Base-by-base conservation (phyloP, 495 filamentous ascomycete genomes). In the Physcia stellaris region DNA sequence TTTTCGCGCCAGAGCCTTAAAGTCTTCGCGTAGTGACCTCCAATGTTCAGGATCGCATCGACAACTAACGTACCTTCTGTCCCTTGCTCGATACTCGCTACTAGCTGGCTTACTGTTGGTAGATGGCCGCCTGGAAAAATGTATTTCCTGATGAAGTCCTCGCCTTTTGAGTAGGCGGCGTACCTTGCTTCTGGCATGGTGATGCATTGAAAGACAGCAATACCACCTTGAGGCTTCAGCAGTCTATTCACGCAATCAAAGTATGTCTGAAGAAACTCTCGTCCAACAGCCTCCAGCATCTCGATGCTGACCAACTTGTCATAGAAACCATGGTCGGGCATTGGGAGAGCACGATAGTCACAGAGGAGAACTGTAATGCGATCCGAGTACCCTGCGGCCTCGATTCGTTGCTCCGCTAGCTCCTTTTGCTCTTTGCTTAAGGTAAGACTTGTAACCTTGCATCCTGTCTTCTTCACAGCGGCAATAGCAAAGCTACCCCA, bases 51-150 rank as follows among this genome's bases (percentile, higher is more conserved):
- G 22, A 80, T 55, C 15, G 58, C 63, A 35, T 81, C 71, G 10
- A 83, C 62, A 30, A 82, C 61, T 19, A 82, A 60, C 1, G 66
- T 67, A 0, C 68, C 71, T 20, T 58, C 61, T 3, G 71, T 71
- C 31, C 77, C 71, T 23, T 56, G 57, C 21, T 61, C 65, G 34
- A 84, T 73, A 24, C 73, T 63, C 26, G 66, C 61, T 17, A 80
- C 57, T 22, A 83, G 58, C 47, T 79, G 73, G 18, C 65, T 73
- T 21, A 73, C 64, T 4, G 74, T 80, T 11, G 77, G 78, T 0
- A 83, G 59, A 50, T 84, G 77, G 2, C 80, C 79, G 28, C 78
- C 77, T 2, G 79, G 80, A 51, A 84, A 84, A 38, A 83, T 83
- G 47, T 83, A 81, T 40, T 70, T 71, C 24, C 76, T 65, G 51